Percentiles rank a stretch among this genome's conserved stretches.
phyloP scores from a whole-genome alignment of 2,329 filamentous ascomycete species.

The Esteya vermicola region DNA sequence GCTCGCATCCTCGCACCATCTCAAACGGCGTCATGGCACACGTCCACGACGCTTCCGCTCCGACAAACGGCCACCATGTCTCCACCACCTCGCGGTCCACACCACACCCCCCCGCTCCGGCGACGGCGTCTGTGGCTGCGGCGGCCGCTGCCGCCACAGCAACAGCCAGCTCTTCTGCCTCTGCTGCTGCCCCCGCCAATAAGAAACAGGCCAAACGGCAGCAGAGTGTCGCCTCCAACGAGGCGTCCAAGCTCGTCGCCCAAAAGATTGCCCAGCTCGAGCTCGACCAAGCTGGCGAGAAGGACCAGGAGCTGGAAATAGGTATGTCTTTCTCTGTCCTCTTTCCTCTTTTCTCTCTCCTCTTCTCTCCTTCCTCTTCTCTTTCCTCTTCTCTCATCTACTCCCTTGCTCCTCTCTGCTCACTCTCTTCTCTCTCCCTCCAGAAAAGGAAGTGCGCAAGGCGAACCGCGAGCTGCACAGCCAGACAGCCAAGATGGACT shows the following conservation, averaged over 20 bases:
- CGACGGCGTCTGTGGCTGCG: too few species aligned
- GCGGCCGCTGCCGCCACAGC: constrained; percentile 22
- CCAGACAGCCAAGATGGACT: constrained; percentile 81
- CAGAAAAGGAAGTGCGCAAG: constrained; percentile 88
- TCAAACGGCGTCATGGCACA: constrained; percentile 16
- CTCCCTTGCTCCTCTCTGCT: neutral
- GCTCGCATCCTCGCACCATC: constrained; percentile 18
- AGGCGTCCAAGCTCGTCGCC: constrained; percentile 81
- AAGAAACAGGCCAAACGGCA: constrained; percentile 71
- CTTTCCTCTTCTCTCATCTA: neutral
- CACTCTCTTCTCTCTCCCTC: neutral
- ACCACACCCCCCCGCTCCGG: constrained; percentile 26
- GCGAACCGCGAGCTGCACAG: constrained; percentile 82
- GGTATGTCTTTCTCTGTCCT: constrained; percentile 33
- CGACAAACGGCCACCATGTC: constrained; percentile 22
- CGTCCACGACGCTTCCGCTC: constrained; percentile 15
- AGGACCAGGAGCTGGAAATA: constrained; percentile 91
- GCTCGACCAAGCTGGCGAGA: constrained; percentile 82
- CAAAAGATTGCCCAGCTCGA: constrained; percentile 93
- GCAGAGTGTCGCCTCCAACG: constrained; percentile 70
- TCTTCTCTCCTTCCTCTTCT: too few species aligned
- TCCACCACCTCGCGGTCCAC: too few species aligned
- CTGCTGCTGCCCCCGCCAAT: constrained; percentile 25
- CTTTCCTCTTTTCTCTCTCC: neutral
- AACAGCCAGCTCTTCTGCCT: constrained; percentile 24